Conservation (phyloP, 805 yeast genomes). For the Yueomyces sinensis region DNA sequence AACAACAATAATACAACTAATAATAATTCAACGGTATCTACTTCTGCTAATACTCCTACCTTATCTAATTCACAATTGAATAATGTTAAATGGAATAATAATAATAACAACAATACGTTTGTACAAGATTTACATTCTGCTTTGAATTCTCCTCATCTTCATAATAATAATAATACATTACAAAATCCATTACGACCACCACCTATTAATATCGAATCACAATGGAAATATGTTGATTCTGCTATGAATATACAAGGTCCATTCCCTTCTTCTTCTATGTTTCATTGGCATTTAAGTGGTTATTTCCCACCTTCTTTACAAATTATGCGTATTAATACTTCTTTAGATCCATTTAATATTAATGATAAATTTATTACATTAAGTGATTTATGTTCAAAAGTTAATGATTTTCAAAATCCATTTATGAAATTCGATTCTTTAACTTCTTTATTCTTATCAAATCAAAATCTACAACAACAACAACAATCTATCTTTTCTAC, state of each 20-base stretch:
- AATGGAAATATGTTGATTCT: conserved; percentile 70
- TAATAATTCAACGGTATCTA: background rate
- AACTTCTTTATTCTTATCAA: background rate
- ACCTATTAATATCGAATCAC: conserved; percentile 28
- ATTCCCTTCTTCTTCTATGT: conserved; percentile 62
- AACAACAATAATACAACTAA: background rate
- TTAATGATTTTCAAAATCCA: conserved; percentile 17
- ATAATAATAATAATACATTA: background rate
- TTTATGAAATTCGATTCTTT: conserved; percentile 13
- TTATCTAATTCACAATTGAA: background rate
- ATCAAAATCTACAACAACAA: too few species aligned
- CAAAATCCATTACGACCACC: background rate
- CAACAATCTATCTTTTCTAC: background rate
- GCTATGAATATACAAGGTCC: conserved; percentile 75
- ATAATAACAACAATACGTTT: background rate
- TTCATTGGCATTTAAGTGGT: conserved; percentile 57
- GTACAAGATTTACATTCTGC: background rate
- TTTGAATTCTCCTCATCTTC: background rate
- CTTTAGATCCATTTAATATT: conserved; percentile 18
- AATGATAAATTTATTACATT: conserved; percentile 15
- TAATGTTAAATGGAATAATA: background rate
- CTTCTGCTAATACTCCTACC: background rate
- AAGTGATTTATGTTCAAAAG: conserved; percentile 12
- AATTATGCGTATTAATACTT: conserved; percentile 34
- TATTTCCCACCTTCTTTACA: conserved; percentile 46